These are phyloP conservation scores for Leccinum truebloodii DNA, from an alignment of 768 basidiomycete genomes.

Conservation along the genomic window DNA sequence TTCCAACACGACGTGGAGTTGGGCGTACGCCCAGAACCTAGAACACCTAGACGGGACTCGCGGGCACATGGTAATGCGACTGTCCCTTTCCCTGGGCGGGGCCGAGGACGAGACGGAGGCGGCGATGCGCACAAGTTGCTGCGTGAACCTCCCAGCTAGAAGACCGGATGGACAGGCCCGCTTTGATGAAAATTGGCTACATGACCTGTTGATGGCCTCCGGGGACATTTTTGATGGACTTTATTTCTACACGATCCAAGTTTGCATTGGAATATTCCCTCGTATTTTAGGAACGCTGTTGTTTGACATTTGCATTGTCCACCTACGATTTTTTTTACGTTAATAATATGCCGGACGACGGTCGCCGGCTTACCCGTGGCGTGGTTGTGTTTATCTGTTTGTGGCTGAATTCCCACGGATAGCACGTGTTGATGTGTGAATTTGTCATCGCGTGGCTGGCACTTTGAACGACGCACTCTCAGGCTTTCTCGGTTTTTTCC, in stretches of 20 bases:
- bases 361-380: background rate
- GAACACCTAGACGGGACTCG: slow-evolving; percentile 26
- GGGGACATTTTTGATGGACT: slow-evolving; percentile 25
- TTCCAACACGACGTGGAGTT: slow-evolving; percentile 56
- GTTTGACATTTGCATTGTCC: slow-evolving; percentile 12
- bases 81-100: slow-evolving; percentile 36
- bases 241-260: slow-evolving; percentile 11
- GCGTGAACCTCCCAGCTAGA: slow-evolving; percentile 36
- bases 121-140: background rate
- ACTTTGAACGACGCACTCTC: slow-evolving; percentile 26
- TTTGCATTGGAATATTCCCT: slow-evolving; percentile 22
- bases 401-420: slow-evolving; percentile 32
- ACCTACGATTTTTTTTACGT: slow-evolving; percentile 9
- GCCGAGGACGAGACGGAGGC: slow-evolving; percentile 13
- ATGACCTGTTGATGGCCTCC: slow-evolving; percentile 17
- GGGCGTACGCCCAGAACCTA: slow-evolving; percentile 29
- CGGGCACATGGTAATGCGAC: slow-evolving; percentile 21
- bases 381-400: slow-evolving; percentile 16
- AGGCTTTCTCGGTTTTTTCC: slow-evolving; percentile 43
- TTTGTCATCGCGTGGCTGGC: slow-evolving; percentile 19
- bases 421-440: slow-evolving; percentile 32
- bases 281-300: slow-evolving; percentile 20
- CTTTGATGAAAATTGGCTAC: background rate
- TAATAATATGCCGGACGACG: slow-evolving; percentile 22
- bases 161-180: background rate